phyloP scores from a whole-genome alignment of 331 rosid species.

The Pyrus hybrid region DNA sequence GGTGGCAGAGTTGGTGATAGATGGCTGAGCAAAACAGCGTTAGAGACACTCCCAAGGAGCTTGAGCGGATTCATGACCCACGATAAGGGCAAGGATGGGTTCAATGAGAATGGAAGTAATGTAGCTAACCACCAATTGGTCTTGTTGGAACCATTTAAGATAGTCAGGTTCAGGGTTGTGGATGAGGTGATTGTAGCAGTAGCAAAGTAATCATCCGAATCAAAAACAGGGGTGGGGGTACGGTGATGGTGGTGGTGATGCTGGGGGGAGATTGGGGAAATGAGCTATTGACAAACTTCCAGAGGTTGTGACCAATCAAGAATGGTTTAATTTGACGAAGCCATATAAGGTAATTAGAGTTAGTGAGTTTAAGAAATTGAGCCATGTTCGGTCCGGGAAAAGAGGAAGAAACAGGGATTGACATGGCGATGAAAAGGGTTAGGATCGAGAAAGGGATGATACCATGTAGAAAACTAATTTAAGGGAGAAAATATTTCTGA shows the following conservation, averaged over 20 bases:
- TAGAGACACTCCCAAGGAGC: not conserved
- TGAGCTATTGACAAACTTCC: not conserved
- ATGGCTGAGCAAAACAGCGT: not conserved
- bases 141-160: not conserved
- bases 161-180: not conserved
- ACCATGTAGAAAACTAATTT: no score
- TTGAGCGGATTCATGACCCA: not conserved
- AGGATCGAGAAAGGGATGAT: no score
- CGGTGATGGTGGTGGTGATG: not conserved
- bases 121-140: not conserved
- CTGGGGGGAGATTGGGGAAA: not conserved
- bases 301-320: not conserved
- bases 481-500: no score
- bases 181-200: no score
- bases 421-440: no score
- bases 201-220: rapidly evolving
- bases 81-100: not conserved
- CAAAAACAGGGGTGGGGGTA: no score
- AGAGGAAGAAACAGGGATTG: no score
- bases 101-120: not conserved
- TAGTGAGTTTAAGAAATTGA: no score
- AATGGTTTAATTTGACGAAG: not conserved
- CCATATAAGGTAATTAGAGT: not conserved
- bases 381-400: no score
- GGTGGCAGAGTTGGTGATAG: not conserved